Conservation (phyloP, 306 rosid species). For the Medicago arabica region DNA sequence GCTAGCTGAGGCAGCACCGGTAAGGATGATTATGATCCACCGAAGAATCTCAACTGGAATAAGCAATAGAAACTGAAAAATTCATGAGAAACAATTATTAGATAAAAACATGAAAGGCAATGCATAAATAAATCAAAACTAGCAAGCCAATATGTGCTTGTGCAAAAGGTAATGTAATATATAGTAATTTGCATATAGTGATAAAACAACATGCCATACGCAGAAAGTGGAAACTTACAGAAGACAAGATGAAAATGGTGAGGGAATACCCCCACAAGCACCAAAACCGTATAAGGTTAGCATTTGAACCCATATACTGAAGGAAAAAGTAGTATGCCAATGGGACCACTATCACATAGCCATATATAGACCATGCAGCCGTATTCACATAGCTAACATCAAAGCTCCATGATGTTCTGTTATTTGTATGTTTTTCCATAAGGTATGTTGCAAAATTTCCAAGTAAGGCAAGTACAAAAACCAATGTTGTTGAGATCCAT, state of each 20-base stretch:
- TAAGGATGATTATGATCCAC: conserved; percentile 73
- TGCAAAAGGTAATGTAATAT: background rate
- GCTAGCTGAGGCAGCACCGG: conserved; percentile 79
- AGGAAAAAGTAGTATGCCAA: conserved; percentile 85
- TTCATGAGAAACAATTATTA: conserved; percentile 35
- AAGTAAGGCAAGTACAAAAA: conserved; percentile 80
- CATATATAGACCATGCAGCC: conserved; percentile 86
- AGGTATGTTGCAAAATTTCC: conserved; percentile 95
- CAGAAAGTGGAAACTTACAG: conserved; percentile 65
- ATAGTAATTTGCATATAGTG: background rate
- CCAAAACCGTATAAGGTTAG: conserved; percentile 82
- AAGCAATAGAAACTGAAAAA: conserved; percentile 80
- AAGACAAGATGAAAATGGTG: conserved; percentile 75
- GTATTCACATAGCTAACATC: conserved; percentile 75
- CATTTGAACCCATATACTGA: conserved; percentile 78
- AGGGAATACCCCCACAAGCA: conserved; percentile 99
- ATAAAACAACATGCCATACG: background rate
- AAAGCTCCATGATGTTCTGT: conserved; percentile 70
- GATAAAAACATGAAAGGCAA: conserved; percentile 21
- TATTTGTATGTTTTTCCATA: conserved; percentile 60
- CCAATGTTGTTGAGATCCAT: conserved; percentile 95
- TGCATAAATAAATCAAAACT: conserved; percentile 14
- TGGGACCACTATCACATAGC: conserved; percentile 82
- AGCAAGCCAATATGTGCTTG: background rate
- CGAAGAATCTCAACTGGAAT: conserved; percentile 84